Percentiles rank a stretch among this genome's conserved stretches.
These are phyloP conservation scores for Neofusicoccum laricinum DNA, from an alignment of 2,329 filamentous ascomycete genomes.

Conservation along the genomic window DNA sequence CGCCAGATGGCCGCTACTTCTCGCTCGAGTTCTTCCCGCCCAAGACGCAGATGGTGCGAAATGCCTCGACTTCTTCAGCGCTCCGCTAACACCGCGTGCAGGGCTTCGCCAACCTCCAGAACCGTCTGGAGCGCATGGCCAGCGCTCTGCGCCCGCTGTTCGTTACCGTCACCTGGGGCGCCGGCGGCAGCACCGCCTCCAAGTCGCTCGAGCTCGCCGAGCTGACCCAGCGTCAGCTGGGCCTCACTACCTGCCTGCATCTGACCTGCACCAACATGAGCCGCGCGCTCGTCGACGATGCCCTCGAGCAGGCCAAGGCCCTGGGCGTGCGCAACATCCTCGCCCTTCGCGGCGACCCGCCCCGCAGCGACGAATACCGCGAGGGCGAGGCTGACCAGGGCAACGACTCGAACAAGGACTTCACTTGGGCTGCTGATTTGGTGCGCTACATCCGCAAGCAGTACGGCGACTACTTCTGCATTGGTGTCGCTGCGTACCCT, in stretches of 20 bases:
- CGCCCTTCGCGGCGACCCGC: slow-evolving; percentile 86
- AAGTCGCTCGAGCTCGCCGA: slow-evolving; percentile 94
- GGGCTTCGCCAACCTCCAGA: slow-evolving; percentile 90
- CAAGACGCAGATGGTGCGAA: slow-evolving; percentile 77
- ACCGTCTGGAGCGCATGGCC: slow-evolving; percentile 92
- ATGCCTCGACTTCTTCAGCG: background rate
- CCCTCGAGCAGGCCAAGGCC: slow-evolving; percentile 84
- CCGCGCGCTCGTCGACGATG: slow-evolving; percentile 77
- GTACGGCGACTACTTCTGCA: slow-evolving; percentile 92
- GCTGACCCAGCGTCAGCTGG: slow-evolving; percentile 87
- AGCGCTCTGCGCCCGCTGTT: slow-evolving; percentile 87
- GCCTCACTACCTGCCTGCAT: slow-evolving; percentile 91
- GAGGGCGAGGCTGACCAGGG: slow-evolving; percentile 58
- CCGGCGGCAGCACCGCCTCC: slow-evolving; percentile 83
- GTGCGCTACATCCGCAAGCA: slow-evolving; percentile 83
- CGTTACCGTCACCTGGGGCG: slow-evolving; percentile 97
- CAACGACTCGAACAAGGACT: slow-evolving; percentile 68
- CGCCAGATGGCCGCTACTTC: slow-evolving; percentile 79
- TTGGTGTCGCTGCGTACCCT: slow-evolving; percentile 91
- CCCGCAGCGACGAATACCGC: slow-evolving; percentile 82
- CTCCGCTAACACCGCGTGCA: slow-evolving; percentile 25
- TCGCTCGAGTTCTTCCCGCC: slow-evolving; percentile 99
- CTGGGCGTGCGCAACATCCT: slow-evolving; percentile 92
- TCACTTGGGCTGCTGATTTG: slow-evolving; percentile 84
- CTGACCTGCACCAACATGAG: slow-evolving; percentile 99